Conservation (phyloP, 2,329 filamentous ascomycete species). For the Cladosporium sp. region DNA sequence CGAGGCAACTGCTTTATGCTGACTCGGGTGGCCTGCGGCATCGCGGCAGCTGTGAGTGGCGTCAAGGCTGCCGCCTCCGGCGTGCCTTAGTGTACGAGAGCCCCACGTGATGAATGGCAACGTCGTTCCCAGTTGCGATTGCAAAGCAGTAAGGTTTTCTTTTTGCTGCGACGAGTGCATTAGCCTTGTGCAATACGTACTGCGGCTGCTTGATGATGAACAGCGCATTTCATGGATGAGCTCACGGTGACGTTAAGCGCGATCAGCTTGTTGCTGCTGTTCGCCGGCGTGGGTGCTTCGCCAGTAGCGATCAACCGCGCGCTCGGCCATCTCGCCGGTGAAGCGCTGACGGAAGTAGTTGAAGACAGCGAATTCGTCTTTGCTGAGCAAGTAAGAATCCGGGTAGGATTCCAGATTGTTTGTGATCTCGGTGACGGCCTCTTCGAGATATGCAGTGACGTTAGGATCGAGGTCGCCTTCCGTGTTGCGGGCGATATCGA, state of each 20-base stretch:
- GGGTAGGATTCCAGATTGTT: slow-evolving; percentile 64
- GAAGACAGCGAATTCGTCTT: slow-evolving; percentile 81
- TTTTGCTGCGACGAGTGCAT: slow-evolving; percentile 16
- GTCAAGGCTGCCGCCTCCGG: slow-evolving; percentile 8
- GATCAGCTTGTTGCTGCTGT: slow-evolving; percentile 6
- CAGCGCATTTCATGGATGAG: slow-evolving; percentile 1
- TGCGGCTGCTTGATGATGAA: not conserved
- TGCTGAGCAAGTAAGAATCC: slow-evolving; percentile 69
- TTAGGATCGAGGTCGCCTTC: slow-evolving; percentile 65
- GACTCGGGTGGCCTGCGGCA: slow-evolving; percentile 6
- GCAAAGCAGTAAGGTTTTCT: slow-evolving; percentile 2
- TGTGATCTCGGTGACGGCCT: slow-evolving; percentile 66
- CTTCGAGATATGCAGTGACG: slow-evolving; percentile 66
- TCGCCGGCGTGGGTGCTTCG: slow-evolving; percentile 36
- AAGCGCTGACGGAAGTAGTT: slow-evolving; percentile 78
- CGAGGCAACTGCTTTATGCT: slow-evolving; percentile 9
- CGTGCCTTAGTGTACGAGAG: not conserved
- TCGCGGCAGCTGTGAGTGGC: slow-evolving; percentile 8
- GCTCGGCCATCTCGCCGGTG: slow-evolving; percentile 52
- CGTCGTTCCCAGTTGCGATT: slow-evolving; percentile 4
- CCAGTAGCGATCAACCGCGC: slow-evolving; percentile 60
- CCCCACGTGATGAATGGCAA: slow-evolving; percentile 12
- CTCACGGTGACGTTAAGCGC: slow-evolving; percentile 17
- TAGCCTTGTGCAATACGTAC: slow-evolving; percentile 10
- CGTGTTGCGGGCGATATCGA: slow-evolving; percentile 74